Evolutionary conservation across 768 basidiomycete species (phyloP), one percentile per base, ranked within the genome.

Genomic region (Boletus tylopilopsis): DNA sequence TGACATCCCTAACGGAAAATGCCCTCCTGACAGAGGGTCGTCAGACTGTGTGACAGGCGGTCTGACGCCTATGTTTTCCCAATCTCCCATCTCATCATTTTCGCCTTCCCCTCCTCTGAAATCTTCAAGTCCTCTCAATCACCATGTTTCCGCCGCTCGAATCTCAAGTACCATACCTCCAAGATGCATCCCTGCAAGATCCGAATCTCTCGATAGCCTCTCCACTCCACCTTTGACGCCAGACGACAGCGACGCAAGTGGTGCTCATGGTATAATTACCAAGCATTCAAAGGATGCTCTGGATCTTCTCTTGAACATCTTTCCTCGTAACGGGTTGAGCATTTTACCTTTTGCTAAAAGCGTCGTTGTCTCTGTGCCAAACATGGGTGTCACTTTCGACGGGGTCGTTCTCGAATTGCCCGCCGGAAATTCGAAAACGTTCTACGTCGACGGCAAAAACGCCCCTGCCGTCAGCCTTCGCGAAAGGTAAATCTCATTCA

Each of bases 21-120:
- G 90, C 90, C 90, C 90, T 89, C 90, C 89, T 61, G 85, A 89
- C 67, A 66, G 90, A 87, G 90, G 90, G 90, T 93, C 90, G 89
- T 84, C 82, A 77, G 82, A 80, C 79, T 85, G 88, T 81, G 90
- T 93, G 90, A 93, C 86, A 93, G 90, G 80, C 87, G 79, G 83
- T 75, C 79, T 80, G 84, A 80, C 88, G 90, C 74, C 76, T 66
- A 71, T 68, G 54, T 70, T 75, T 61, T 74, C 79, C 64, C 69
- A 72, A 69, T 68, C 73, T 58, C 71, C 74, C 50, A 55, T 60
- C 53, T 64, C 67, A 44, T 62, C 56, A 39, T 59, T 55, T 57
- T 70, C 64, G 48, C 60, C 68, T 47, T 66, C 67, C 33, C 56
- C 60, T 53, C 49, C 56, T 15, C 56, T 61, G 27, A 64, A 62